Conservation (phyloP, 1,139 yeast species). For the Geotrichum fermentans region DNA sequence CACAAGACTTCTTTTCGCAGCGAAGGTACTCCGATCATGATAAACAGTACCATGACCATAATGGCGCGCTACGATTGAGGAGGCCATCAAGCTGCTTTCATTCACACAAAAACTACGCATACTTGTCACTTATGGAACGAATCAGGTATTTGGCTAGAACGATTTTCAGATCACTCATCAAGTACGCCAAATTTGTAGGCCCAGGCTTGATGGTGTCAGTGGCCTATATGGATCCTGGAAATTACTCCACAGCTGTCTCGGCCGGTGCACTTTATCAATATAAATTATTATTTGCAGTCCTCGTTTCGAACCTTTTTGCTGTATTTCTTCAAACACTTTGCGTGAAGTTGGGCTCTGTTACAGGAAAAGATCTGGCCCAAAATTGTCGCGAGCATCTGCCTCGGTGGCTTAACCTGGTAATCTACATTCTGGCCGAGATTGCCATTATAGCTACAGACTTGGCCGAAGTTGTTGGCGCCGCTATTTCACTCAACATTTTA, state of each 20-base stretch:
- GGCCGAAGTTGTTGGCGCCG: conserved; percentile 87
- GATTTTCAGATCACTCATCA: conserved; percentile 32
- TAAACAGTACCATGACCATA: too few relatives aligned
- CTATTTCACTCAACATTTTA: conserved; percentile 71
- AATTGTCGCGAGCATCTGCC: conserved; percentile 64
- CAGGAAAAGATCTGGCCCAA: conserved; percentile 71
- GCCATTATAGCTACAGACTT: conserved; percentile 82
- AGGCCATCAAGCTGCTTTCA: neutral
- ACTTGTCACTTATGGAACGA: too few relatives aligned
- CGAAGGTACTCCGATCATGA: neutral
- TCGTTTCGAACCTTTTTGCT: conserved; percentile 66
- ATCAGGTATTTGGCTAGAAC: neutral
- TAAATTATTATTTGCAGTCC: conserved; percentile 59
- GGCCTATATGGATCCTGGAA: conserved; percentile 84
- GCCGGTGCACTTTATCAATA: conserved; percentile 70
- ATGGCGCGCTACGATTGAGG: too few relatives aligned
- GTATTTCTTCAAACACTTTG: conserved; percentile 68
- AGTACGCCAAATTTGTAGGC: conserved; percentile 59
- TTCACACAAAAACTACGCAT: neutral
- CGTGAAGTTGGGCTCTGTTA: conserved; percentile 71
- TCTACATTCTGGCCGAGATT: conserved; percentile 69
- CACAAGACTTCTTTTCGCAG: neutral
- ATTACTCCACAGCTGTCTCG: conserved; percentile 70
- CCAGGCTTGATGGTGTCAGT: conserved; percentile 75
- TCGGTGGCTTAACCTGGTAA: conserved; percentile 48